A percentile compares a stretch with the other conserved stretches of the same genome.
These are phyloP conservation scores for Magnaporthiopsis rhizophila DNA, from an alignment of 2,329 filamentous ascomycete genomes.

Conservation along the genomic window DNA sequence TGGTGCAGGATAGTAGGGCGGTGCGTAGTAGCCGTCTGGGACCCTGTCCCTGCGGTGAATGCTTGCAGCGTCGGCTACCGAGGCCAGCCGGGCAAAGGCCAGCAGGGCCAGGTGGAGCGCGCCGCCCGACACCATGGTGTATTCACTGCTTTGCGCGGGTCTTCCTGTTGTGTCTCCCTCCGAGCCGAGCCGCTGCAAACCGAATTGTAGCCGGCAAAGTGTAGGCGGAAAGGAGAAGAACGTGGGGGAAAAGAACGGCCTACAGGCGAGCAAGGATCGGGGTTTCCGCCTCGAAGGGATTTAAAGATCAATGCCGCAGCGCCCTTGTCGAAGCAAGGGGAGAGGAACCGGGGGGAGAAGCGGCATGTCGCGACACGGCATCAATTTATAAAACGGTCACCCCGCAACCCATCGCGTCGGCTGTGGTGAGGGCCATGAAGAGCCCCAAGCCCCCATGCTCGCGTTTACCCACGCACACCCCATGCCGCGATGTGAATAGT, in stretches of 20 bases:
- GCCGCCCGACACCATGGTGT: constrained; percentile 4
- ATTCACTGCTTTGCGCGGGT: background rate
- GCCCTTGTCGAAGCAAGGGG: background rate
- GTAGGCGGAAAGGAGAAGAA: too few relatives aligned
- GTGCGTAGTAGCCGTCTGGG: constrained; percentile 30
- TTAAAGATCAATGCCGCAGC: background rate
- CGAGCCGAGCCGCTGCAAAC: background rate
- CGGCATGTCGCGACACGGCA: background rate
- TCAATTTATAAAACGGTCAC: background rate
- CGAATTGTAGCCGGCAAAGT: background rate
- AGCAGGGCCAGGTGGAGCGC: constrained; percentile 4
- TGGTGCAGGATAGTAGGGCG: constrained; percentile 66
- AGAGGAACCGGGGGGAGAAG: background rate
- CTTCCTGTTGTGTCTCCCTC: background rate
- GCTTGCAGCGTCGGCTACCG: constrained; percentile 14
- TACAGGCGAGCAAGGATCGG: background rate
- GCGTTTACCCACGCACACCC: too few relatives aligned
- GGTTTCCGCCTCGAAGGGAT: background rate
- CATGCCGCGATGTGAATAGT: too few relatives aligned
- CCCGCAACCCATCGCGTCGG: background rate
- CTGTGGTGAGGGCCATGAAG: too few relatives aligned
- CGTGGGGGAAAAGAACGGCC: too few relatives aligned
- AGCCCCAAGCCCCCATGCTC: too few relatives aligned
- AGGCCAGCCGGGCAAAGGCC: constrained; percentile 7
- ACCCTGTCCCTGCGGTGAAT: constrained; percentile 20